Conservation (phyloP, 2,329 filamentous ascomycete genomes). For the Xylaria sp. region DNA sequence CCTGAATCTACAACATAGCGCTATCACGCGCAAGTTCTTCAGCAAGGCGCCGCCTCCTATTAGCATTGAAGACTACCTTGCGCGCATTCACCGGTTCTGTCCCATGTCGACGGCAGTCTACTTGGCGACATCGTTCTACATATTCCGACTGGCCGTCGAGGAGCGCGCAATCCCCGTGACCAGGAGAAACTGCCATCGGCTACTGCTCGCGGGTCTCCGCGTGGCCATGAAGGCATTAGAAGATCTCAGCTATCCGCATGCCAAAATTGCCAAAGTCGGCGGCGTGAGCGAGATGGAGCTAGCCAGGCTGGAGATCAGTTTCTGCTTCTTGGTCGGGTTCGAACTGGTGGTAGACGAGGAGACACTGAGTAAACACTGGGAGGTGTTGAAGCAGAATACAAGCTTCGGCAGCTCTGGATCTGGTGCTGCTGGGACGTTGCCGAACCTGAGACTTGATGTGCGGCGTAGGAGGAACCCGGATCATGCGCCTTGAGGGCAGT, state of each 20-base stretch:
- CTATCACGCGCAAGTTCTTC: slow-evolving; percentile 93
- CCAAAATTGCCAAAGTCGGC: slow-evolving; percentile 85
- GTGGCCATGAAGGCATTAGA: slow-evolving; percentile 97
- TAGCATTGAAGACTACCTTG: slow-evolving; percentile 83
- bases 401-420: slow-evolving; percentile 2
- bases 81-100: slow-evolving; percentile 88
- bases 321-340: slow-evolving; percentile 88
- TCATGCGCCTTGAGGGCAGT: background rate
- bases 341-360: slow-evolving; percentile 74
- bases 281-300: slow-evolving; percentile 87
- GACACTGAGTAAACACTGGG: slow-evolving; percentile 72
- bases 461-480: slow-evolving; percentile 36
- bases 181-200: slow-evolving; percentile 83
- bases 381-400: slow-evolving; percentile 61
- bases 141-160: slow-evolving; percentile 81
- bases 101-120: slow-evolving; percentile 95
- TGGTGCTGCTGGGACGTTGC: slow-evolving; percentile 25
- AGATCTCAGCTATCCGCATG: slow-evolving; percentile 87
- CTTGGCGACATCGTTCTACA: slow-evolving; percentile 87
- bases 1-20: slow-evolving; percentile 80
- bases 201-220: slow-evolving; percentile 84
- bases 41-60: slow-evolving; percentile 89
- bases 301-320: slow-evolving; percentile 86
- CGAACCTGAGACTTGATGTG: slow-evolving; percentile 40
- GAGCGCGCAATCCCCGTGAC: slow-evolving; percentile 85